Evolutionary conservation across 352 stramenopile species (phyloP).

Genomic region (Phytopythium chamaehyphon): DNA sequence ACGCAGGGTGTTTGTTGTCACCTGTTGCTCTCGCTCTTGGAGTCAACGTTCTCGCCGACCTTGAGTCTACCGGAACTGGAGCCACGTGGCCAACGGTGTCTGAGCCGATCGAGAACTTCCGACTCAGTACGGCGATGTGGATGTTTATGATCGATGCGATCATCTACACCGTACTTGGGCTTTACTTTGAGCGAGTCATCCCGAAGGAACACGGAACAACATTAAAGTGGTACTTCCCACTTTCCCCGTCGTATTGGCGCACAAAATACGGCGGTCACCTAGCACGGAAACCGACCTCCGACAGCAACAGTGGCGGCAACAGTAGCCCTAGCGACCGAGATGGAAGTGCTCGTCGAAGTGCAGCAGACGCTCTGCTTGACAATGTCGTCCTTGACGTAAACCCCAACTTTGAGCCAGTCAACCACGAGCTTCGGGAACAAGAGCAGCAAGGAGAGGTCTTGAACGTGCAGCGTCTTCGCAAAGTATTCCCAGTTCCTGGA

Average conservation of each 20-base stretch:
- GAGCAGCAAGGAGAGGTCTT: conserved; percentile 34
- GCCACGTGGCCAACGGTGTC: conserved; percentile 44
- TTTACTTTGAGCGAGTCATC: conserved; percentile 90
- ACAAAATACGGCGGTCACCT: conserved; percentile 5
- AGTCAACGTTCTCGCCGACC: conserved; percentile 43
- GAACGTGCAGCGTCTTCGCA: conserved; percentile 41
- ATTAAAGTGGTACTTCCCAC: conserved; percentile 89
- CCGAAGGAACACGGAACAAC: conserved; percentile 88
- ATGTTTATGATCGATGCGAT: conserved; percentile 85
- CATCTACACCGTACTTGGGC: conserved; percentile 85
- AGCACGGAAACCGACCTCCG: not conserved
- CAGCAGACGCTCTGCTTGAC: conserved; percentile 20
- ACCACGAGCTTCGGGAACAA: conserved; percentile 30
- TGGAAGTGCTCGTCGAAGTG: not conserved
- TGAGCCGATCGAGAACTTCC: conserved; percentile 41
- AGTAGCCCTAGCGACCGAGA: not conserved
- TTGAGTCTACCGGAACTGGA: conserved; percentile 42
- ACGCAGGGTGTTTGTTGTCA: conserved; percentile 43
- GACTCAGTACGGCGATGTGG: conserved; percentile 42
- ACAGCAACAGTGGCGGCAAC: not conserved
- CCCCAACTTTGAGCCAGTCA: conserved; percentile 34
- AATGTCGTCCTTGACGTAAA: conserved; percentile 26
- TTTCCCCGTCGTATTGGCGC: conserved; percentile 48
- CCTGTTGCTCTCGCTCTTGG: conserved; percentile 63
- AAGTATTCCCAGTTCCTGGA: conserved; percentile 69